Percentiles rank a stretch among this genome's conserved stretches.
phyloP scores from a whole-genome alignment of 2,329 filamentous ascomycete genomes.

The Fusarium vanettenii region DNA sequence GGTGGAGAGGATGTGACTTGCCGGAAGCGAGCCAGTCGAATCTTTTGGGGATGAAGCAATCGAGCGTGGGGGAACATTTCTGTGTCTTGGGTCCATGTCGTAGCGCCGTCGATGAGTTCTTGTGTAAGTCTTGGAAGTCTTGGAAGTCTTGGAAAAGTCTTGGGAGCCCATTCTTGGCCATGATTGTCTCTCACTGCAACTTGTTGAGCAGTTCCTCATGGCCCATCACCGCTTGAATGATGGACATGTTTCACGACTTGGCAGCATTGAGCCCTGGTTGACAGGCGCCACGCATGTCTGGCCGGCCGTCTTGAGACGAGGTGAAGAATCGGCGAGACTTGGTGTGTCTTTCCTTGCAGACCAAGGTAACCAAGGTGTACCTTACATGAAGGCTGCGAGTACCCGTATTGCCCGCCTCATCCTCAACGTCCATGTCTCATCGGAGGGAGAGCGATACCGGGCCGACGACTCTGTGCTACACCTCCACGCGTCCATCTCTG shows the following conservation, averaged over 20 bases:
- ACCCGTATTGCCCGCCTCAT: neutral
- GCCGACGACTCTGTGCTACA: slow-evolving; percentile 8
- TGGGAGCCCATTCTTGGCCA: neutral
- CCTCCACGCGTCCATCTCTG: slow-evolving; percentile 5
- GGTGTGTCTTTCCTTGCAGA: neutral
- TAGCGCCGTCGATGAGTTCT: slow-evolving; percentile 3
- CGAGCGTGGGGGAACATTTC: slow-evolving; percentile 21
- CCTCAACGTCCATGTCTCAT: neutral
- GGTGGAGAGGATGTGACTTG: slow-evolving; percentile 15
- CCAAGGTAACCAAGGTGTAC: neutral
- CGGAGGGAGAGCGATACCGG: neutral
- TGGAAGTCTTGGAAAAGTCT: neutral
- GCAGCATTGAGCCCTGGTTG: neutral
- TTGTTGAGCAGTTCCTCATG: neutral
- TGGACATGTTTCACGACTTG: slow-evolving; percentile 4
- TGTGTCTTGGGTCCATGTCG: neutral
- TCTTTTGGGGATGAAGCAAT: slow-evolving; percentile 17
- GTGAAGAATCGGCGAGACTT: neutral
- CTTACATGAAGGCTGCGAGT: slow-evolving; percentile 3
- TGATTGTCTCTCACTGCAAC: neutral
- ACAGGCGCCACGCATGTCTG: slow-evolving; percentile 5
- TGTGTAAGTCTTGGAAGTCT: neutral
- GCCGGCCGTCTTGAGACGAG: neutral
- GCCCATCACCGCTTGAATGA: neutral
- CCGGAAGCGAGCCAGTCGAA: slow-evolving; percentile 30